Evolutionary conservation across 768 basidiomycete genomes (phyloP), one percentile per base, ranked within the genome.

Genomic region (Lyophyllum semitale): DNA sequence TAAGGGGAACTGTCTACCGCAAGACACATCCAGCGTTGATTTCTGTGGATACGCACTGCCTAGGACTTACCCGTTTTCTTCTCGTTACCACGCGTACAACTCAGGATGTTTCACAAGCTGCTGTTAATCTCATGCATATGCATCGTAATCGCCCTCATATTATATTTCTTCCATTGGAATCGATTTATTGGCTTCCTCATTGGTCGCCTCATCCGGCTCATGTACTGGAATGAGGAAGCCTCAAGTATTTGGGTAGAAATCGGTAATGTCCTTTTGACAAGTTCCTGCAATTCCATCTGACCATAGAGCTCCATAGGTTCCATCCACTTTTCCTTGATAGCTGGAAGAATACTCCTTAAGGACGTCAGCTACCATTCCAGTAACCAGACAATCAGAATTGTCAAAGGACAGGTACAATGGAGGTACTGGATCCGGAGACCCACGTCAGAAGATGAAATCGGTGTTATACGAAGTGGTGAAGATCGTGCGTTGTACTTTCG

Each of bases 91-190:
- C 5, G 12, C 27, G 32, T 35, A 22, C 41, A 17, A 26, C 15
- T 35, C 37, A 55, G 23, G 18, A 88, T 89, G 84, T 72, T 91
- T 48, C 77, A 80, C 71, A 68, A 68, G 40, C 74, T 83, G 48
- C 79, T 93, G 23, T 76, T 92, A 58, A 75, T 87, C 56, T 76
- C 84, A 48, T 88, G 85, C 68, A 69, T 88, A 48, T 81, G 79
- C 64, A 82, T 82, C 46, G 69, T 77, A n/a, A 58, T 77, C 32
- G 79, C 78, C 15, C 73, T 87, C 7, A 71, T 91, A 53, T 74
- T 92, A 57, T 91, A 92, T 72, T 80, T 92, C 59, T 95, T 97
- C 80, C 97, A 90, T 74, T 93, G 90, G 84, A 95, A 94, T 72
- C 84, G 94, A 37, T 74, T 96, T 48, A 69, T 96, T 54, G 93